Percentiles rank a stretch among this genome's conserved stretches.
Conservation (phyloP, 352 stramenopile species). For the Poterioochromonas sp. region DNA sequence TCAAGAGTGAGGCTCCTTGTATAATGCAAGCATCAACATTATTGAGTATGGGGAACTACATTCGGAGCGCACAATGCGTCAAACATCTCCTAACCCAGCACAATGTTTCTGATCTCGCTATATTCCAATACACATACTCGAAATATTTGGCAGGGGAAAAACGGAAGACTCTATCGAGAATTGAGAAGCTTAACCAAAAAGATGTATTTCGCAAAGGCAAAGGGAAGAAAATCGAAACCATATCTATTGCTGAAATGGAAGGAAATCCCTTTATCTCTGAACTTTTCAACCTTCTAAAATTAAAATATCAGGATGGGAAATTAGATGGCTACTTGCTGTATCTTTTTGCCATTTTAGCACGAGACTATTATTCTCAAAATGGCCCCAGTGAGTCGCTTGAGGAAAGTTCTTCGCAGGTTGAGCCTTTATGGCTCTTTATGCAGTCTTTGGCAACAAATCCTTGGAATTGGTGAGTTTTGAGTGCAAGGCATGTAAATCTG, state of each 20-base stretch:
- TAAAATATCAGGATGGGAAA: background rate
- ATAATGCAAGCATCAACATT: background rate
- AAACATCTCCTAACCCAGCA: constrained; percentile 27
- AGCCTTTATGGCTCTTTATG: background rate
- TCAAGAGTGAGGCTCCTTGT: background rate
- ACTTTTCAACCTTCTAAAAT: background rate
- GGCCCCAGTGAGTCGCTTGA: background rate
- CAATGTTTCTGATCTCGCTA: constrained; percentile 35
- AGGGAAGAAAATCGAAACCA: background rate
- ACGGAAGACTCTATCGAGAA: constrained; percentile 54
- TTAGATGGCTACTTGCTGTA: constrained; percentile 16
- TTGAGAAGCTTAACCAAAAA: constrained; percentile 42
- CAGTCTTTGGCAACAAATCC: background rate
- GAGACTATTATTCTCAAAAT: background rate
- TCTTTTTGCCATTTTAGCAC: background rate
- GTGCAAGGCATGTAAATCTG: background rate
- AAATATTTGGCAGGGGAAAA: constrained; percentile 64
- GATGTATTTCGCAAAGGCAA: background rate
- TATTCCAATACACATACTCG: constrained; percentile 56
- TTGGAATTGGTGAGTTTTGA: background rate
- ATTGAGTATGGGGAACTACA: constrained; percentile 48
- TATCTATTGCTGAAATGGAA: background rate
- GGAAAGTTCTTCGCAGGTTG: background rate
- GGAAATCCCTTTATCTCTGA: background rate
- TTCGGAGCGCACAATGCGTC: constrained; percentile 50